A percentile compares a stretch with the other conserved stretches of the same genome.
phyloP scores from a whole-genome alignment of 2,329 filamentous ascomycete genomes.

The Colletotrichum godetiae region DNA sequence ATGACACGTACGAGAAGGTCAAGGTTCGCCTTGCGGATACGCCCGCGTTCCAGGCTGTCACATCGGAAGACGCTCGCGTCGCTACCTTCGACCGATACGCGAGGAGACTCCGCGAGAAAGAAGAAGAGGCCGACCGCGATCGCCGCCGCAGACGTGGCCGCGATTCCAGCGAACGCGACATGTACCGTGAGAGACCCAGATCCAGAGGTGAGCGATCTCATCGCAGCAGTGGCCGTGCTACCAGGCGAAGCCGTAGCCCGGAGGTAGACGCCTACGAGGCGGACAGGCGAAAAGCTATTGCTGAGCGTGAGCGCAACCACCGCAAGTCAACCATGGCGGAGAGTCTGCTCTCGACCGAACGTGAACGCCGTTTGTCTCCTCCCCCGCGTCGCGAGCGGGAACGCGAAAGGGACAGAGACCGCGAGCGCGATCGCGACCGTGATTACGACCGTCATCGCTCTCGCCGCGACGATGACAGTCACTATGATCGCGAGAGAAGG shows the following conservation, averaged over 20 bases:
- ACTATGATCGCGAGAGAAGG: slow-evolving; percentile 87
- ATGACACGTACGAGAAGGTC: slow-evolving; percentile 91
- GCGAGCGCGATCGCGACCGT: slow-evolving; percentile 50
- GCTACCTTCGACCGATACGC: slow-evolving; percentile 93
- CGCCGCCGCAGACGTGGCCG: slow-evolving; percentile 69
- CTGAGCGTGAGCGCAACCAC: slow-evolving; percentile 93
- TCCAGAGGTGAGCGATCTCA: slow-evolving; percentile 72
- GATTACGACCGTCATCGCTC: slow-evolving; percentile 64
- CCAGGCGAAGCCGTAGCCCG: slow-evolving; percentile 83
- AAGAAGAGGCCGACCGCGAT: slow-evolving; percentile 82
- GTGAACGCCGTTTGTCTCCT: slow-evolving; percentile 58
- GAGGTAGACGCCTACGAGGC: slow-evolving; percentile 95
- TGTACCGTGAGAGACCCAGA: slow-evolving; percentile 69
- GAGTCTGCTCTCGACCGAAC: slow-evolving; percentile 59
- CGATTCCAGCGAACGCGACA: slow-evolving; percentile 61
- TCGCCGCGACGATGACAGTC: slow-evolving; percentile 71
- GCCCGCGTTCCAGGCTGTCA: slow-evolving; percentile 86
- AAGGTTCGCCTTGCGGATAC: slow-evolving; percentile 81
- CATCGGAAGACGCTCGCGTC: slow-evolving; percentile 84
- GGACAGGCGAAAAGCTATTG: slow-evolving; percentile 91
- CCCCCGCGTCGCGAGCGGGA: slow-evolving; percentile 51
- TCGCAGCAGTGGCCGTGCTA: slow-evolving; percentile 65
- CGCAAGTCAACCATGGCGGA: slow-evolving; percentile 81
- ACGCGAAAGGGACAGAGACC: slow-evolving; percentile 46
- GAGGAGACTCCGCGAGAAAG: slow-evolving; percentile 89